Percentiles rank a stretch among this genome's conserved stretches.
Conservation (phyloP, 305 asterid genomes). For the Petunia hybrid region DNA sequence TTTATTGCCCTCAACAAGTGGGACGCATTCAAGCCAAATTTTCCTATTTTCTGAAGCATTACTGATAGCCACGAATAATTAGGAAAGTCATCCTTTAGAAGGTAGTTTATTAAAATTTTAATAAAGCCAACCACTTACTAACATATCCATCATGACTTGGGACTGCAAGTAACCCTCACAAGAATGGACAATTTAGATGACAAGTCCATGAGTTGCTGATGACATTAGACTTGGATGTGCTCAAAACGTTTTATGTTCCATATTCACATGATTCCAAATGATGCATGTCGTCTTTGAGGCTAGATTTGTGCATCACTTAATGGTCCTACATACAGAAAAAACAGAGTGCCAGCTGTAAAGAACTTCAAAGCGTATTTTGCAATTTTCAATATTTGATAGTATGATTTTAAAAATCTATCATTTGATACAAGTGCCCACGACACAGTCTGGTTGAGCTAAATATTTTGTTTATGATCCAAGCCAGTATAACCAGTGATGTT, state of each 20-base stretch:
- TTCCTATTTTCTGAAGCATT: conserved; percentile 2
- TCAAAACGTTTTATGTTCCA: conserved; percentile 38
- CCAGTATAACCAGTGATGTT: background rate
- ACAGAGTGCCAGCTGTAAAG: conserved; percentile 34
- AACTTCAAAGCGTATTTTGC: conserved; percentile 31
- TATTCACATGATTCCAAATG: conserved; percentile 48
- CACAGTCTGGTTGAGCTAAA: conserved; percentile 19
- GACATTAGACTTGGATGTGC: conserved; percentile 42
- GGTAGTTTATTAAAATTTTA: conserved; percentile 7
- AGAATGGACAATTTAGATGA: conserved; percentile 41
- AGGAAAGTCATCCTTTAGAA: conserved; percentile 23
- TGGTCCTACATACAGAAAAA: conserved; percentile 35
- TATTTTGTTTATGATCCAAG: conserved; percentile 22
- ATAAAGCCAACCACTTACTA: conserved; percentile 40
- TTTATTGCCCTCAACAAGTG: conserved; percentile 22
- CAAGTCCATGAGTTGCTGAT: conserved; percentile 41
- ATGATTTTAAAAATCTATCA: conserved; percentile 18
- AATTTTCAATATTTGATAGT: conserved; percentile 28
- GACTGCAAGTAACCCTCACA: conserved; percentile 37
- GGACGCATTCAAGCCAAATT: background rate
- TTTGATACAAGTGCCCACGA: conserved; percentile 8
- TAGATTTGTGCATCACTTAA: conserved; percentile 36
- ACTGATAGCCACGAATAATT: conserved; percentile 9
- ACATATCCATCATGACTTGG: conserved; percentile 41
- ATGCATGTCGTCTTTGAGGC: conserved; percentile 27